Conservation (phyloP, 768 basidiomycete genomes). For the Kwoniella sp. region DNA sequence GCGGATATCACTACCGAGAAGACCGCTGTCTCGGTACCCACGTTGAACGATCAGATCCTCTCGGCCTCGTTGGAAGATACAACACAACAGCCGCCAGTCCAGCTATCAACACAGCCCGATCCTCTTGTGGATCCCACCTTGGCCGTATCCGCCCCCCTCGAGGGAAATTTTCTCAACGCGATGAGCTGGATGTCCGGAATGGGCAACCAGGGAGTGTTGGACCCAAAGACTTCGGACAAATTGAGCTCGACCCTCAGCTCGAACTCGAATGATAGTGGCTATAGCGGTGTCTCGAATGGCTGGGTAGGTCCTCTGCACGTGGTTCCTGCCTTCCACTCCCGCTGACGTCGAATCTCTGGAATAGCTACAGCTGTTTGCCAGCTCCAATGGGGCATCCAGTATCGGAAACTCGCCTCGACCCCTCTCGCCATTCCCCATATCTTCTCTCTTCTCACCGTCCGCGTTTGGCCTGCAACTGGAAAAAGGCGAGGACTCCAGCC, state of each 20-base stretch:
- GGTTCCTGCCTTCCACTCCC: too few relatives aligned
- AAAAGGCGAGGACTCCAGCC: conserved; percentile 1
- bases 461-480: conserved; percentile 14
- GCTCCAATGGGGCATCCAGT: background rate
- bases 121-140: conserved; percentile 11
- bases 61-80: background rate
- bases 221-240: conserved; percentile 5
- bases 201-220: conserved; percentile 18
- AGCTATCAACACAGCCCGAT: too few relatives aligned
- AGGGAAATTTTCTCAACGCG: conserved; percentile 38
- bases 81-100: background rate
- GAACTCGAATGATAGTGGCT: conserved; percentile 4
- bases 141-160: background rate
- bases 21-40: too few relatives aligned
- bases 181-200: conserved; percentile 36
- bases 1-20: background rate
- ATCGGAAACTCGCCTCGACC: conserved; percentile 17
- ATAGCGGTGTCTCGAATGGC: background rate
- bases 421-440: conserved; percentile 28
- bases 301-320: conserved; percentile 4
- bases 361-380: conserved; percentile 9
- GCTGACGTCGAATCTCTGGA: too few relatives aligned
- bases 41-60: too few relatives aligned
- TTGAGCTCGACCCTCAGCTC: conserved; percentile 6
- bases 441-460: conserved; percentile 35